Evolutionary conservation across 495 filamentous ascomycete species (phyloP), one percentile per base, ranked within the genome.

Genomic region (Xylaria castorea): DNA sequence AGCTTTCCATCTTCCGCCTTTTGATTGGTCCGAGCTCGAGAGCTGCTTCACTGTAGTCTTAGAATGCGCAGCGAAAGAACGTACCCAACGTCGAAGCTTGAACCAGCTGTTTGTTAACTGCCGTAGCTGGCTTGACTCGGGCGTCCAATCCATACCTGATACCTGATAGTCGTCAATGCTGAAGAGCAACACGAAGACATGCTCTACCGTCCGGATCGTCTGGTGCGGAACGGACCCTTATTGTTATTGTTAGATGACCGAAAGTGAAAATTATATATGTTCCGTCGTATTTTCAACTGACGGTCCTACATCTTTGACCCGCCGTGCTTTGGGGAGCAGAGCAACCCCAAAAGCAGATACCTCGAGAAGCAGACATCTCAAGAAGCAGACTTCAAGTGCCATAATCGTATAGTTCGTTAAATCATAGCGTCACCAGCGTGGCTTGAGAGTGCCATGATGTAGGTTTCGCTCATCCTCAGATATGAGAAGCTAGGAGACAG

Each of bases 1-100:
- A 51, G 66, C 48, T 40, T 36, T 9, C 14, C 62, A 7, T 16
- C 3, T n/a, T 40, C 27, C 32, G 11, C 38, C 14, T 65, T 25
- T 65, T 66, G 40, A 66, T 66, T 66, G 63, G 63, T n/a, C 63
- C n/a, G 9, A 66, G 27, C 63, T 34, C 14, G 7, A 61, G 34
- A 57, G 25, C 27, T 22, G 51, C 12, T 55, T 22, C 7, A 27
- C n/a, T n/a, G n/a, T n/a, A n/a, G n/a, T n/a, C n/a, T n/a, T n/a
- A n/a, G n/a, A n/a, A n/a, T n/a, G n/a, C n/a, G n/a, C n/a, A n/a
- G n/a, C n/a, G n/a, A n/a, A n/a, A n/a, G n/a, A n/a, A n/a, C n/a
- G n/a, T n/a, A n/a, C n/a, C n/a, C n/a, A n/a, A n/a, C n/a, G n/a
- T n/a, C n/a, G n/a, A n/a, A n/a, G n/a, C n/a, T n/a, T n/a, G n/a